Evolutionary conservation across 2,329 filamentous ascomycete species (phyloP).

Genomic region (Arthrobotrys sinensis): DNA sequence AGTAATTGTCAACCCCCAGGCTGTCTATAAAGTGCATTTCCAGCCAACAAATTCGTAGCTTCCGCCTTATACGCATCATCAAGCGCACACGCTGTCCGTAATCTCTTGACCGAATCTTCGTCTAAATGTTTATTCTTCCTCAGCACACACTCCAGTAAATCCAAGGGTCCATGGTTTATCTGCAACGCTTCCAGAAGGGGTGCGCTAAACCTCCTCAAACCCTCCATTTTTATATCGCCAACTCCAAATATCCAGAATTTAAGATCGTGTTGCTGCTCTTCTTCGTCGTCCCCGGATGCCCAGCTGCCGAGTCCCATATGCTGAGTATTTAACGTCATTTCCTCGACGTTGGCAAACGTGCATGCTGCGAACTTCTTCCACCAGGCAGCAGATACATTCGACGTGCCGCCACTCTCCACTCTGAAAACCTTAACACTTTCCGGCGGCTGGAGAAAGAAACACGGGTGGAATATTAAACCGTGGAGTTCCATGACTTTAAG

Average conservation of each 20-base stretch:
- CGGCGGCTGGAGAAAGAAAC: slow-evolving; percentile 12
- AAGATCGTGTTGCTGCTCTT: slow-evolving; percentile 11
- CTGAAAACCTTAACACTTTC: slow-evolving; percentile 11
- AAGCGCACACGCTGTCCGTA: not conserved
- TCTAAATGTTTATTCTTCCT: slow-evolving; percentile 9
- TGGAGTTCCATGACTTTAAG: slow-evolving; percentile 22
- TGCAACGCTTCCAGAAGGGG: slow-evolving; percentile 5
- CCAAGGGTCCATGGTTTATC: slow-evolving; percentile 10
- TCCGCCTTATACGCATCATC: slow-evolving; percentile 11
- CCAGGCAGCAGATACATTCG: slow-evolving; percentile 19
- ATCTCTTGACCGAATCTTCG: not conserved
- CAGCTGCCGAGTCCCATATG: slow-evolving; percentile 14
- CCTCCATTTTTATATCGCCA: slow-evolving; percentile 6
- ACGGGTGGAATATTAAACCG: slow-evolving; percentile 19
- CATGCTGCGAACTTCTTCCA: slow-evolving; percentile 26
- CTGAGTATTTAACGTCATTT: slow-evolving; percentile 12
- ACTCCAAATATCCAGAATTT: slow-evolving; percentile 25
- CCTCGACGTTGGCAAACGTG: slow-evolving; percentile 16
- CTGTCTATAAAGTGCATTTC: not conserved
- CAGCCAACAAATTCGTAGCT: not conserved
- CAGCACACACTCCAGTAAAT: slow-evolving; percentile 6
- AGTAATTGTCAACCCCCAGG: not conserved
- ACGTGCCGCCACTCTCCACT: slow-evolving; percentile 2
- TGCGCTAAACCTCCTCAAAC: not conserved
- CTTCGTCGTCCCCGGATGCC: slow-evolving; percentile 17